Evolutionary conservation across 2,329 filamentous ascomycete genomes (phyloP), one percentile per base, ranked within the genome.

Genomic region (Metarhizium album): DNA sequence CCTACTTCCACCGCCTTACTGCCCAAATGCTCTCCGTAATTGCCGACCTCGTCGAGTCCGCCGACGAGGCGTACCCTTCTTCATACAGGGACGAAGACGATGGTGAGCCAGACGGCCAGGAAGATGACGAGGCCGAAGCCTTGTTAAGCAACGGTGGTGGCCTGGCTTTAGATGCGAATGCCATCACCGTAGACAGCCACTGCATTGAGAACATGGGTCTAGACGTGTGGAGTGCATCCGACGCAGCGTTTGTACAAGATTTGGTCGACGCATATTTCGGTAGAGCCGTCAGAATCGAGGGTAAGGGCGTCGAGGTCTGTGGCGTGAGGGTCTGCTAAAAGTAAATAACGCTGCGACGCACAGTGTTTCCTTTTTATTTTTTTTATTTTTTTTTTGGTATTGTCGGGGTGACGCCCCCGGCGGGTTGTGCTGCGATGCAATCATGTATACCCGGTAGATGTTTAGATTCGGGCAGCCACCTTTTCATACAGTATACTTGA

Each of bases 1-100:
- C 86, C 1, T 93, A 90, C 65, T 91, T 91, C 65, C 87, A 90
- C 66, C 80, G 86, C 1, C 73, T 89, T 48, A 90, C 87, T 0
- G 77, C 79, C 2, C 74, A 79, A 58, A 74, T 88, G 42, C 68
- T 91, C 22, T 74, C 74, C 1, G 76, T 78, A 3, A 64, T 90
- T 49, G 75, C 76, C 0, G 79, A 83, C 54, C 68, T 87, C 3
- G 76, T 87, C 5, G 73, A 75, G 38, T 64, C 63, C 46, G 63
- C 70, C 5, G 74, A 73, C 11, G 72, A 72, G n/a, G 65, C 68
- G 11, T 70, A 71, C 46, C 58, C 59, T 5, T 61, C 59, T 56
- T 42, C 58, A 35, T 57, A 64, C 18, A 60, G 61, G 5, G 64
- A 65, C 5, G 69, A 69, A 3, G 68, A 67, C 13, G 70, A 67